Conservation (phyloP, 495 filamentous ascomycete genomes). For the Viridothelium virens region DNA sequence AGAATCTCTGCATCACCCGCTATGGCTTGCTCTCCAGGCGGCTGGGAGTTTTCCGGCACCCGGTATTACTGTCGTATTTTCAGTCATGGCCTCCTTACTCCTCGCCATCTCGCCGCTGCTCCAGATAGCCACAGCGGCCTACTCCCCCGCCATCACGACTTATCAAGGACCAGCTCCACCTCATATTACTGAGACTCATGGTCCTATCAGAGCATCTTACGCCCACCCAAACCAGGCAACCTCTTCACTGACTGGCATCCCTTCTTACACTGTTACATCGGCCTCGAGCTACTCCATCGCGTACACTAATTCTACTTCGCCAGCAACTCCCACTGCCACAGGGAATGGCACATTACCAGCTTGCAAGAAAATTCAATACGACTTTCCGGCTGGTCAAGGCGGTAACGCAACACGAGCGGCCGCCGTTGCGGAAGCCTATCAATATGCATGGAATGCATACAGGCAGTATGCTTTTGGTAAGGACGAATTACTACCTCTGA, state of each 20-base stretch:
- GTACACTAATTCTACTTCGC: conserved; percentile 15
- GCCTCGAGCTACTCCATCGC: background rate
- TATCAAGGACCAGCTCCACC: conserved; percentile 2
- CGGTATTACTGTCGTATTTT: background rate
- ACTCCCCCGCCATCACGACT: background rate
- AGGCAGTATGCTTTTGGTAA: conserved; percentile 19
- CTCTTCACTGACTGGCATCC: conserved; percentile 13
- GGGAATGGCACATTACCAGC: conserved; percentile 14
- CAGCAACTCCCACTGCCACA: conserved; percentile 12
- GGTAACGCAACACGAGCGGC: conserved; percentile 19
- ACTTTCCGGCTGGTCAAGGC: conserved; percentile 18
- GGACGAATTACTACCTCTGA: conserved; percentile 21
- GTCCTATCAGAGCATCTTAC: background rate
- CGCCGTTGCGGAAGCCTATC: conserved; percentile 18
- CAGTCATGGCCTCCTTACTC: background rate
- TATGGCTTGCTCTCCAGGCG: background rate
- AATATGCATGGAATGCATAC: conserved; percentile 20
- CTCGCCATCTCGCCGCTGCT: background rate
- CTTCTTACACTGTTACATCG: conserved; percentile 15
- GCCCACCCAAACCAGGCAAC: conserved; percentile 6
- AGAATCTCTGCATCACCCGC: background rate
- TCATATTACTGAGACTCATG: conserved; percentile 2
- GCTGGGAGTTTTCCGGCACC: background rate
- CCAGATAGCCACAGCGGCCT: background rate
- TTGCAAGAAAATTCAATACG: conserved; percentile 21